Percentiles rank a stretch among this genome's conserved stretches.
Evolutionary conservation across 768 basidiomycete genomes (phyloP).

Genomic region (Leccinum subtestaceum): DNA sequence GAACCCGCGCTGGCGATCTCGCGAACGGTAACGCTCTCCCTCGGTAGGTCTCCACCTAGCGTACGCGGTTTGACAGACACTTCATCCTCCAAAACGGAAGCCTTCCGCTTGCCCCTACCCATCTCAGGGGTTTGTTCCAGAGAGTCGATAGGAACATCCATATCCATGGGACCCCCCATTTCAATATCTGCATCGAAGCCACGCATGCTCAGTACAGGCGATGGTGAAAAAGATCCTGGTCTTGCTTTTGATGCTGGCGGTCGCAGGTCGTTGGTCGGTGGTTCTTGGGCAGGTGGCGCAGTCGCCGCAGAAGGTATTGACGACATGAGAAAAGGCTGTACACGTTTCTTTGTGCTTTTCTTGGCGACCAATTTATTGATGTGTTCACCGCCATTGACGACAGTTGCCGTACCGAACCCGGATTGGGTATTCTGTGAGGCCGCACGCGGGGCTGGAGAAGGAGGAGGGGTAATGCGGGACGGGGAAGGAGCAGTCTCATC

Average conservation of each 20-base stretch:
- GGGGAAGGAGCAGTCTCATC: constrained; percentile 21
- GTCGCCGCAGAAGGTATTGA: constrained; percentile 37
- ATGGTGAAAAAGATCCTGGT: constrained; percentile 33
- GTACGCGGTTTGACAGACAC: constrained; percentile 46
- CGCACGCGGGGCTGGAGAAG: constrained; percentile 40
- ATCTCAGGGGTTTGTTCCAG: constrained; percentile 43
- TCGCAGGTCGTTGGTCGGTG: constrained; percentile 12
- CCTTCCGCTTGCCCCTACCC: constrained; percentile 52
- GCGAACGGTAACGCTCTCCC: constrained; percentile 49
- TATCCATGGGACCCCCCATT: constrained; percentile 47
- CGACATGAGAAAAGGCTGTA: constrained; percentile 43
- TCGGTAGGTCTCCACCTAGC: constrained; percentile 62
- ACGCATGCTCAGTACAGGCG: constrained; percentile 50
- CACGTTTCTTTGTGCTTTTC: constrained; percentile 66
- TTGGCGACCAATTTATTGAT: constrained; percentile 77
- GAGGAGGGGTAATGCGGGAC: constrained; percentile 46
- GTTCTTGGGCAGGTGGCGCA: constrained; percentile 13
- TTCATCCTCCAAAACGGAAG: constrained; percentile 42
- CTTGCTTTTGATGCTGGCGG: constrained; percentile 27
- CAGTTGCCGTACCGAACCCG: constrained; percentile 40
- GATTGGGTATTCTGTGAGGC: constrained; percentile 33
- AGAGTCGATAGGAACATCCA: constrained; percentile 54
- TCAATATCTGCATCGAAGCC: constrained; percentile 43
- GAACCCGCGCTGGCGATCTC: constrained; percentile 43
- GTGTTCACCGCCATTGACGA: constrained; percentile 49